These are phyloP conservation scores for Planoprotostelium fungivorum DNA, from an alignment of 78 protist genomes.

Conservation along the genomic window DNA sequence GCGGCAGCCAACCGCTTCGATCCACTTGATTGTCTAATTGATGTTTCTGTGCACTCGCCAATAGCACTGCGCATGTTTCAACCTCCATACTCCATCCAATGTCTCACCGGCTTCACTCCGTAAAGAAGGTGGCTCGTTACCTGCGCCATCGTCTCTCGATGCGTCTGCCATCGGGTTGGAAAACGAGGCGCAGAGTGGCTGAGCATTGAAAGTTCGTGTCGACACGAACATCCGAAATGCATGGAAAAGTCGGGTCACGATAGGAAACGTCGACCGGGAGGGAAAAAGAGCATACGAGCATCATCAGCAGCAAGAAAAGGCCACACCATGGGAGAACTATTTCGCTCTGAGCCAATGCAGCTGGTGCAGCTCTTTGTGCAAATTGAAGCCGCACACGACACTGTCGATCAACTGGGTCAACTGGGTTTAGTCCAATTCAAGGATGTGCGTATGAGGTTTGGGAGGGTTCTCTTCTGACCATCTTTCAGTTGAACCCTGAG, in stretches of 20 bases:
- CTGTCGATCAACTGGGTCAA: conserved; percentile 76
- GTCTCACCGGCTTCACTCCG: not conserved
- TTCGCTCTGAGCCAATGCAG: conserved; percentile 67
- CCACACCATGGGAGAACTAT: not conserved
- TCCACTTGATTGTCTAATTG: not conserved
- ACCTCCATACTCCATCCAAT: too few species aligned
- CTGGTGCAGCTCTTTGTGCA: conserved; percentile 79
- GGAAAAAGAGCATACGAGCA: not conserved
- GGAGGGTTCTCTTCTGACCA: not conserved
- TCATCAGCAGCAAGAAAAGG: not conserved
- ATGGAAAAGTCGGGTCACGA: not conserved
- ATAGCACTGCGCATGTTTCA: not conserved
- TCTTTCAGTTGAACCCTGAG: conserved; percentile 63
- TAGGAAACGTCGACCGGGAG: not conserved
- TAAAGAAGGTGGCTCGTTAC: not conserved
- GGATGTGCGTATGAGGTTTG: conserved; percentile 44
- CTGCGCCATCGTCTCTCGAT: too few species aligned
- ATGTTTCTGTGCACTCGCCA: not conserved
- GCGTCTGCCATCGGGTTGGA: too few species aligned
- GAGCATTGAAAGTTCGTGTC: not conserved
- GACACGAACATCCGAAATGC: not conserved
- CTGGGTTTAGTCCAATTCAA: conserved; percentile 70
- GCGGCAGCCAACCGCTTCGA: not conserved
- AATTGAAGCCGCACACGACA: conserved; percentile 80
- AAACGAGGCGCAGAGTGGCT: too few species aligned